Evolutionary conservation across 129 eudicot genomes (phyloP).

Genomic region (Flaveria sonorensis): DNA sequence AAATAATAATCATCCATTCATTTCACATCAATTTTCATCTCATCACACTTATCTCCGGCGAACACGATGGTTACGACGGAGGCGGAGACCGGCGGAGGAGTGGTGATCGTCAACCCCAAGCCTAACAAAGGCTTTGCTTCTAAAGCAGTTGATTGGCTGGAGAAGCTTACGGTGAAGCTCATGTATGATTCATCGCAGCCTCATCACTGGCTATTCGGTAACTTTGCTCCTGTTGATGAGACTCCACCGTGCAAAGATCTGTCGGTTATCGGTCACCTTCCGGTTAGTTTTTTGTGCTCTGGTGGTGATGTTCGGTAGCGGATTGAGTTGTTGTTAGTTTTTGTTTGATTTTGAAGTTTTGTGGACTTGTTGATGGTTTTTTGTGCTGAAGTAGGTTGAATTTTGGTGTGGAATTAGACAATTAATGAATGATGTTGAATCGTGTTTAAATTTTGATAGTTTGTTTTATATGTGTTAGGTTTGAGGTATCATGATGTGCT

Average conservation of each 20-base stretch:
- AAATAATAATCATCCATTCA: too few species aligned
- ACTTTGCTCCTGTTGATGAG: conserved; percentile 85
- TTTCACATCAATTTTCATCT: background rate
- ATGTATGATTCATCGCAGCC: conserved; percentile 60
- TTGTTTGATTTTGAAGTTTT: background rate
- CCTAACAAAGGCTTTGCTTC: conserved; percentile 66
- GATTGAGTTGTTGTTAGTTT: background rate
- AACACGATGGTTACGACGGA: conserved; percentile 22
- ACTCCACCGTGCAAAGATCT: conserved; percentile 78
- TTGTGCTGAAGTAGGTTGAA: background rate
- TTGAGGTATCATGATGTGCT: background rate
- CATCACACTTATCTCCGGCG: background rate
- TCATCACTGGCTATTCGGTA: conserved; percentile 73
- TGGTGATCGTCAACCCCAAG: conserved; percentile 75
- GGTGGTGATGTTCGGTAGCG: background rate
- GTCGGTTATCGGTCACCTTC: conserved; percentile 67
- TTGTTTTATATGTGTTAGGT: background rate
- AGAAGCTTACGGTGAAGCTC: conserved; percentile 53
- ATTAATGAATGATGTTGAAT: conserved; percentile 2
- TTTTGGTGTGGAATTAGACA: background rate
- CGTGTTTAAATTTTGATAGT: background rate
- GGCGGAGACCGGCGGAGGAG: conserved; percentile 44
- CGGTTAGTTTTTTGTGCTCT: conserved; percentile 51
- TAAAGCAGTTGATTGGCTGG: conserved; percentile 77
- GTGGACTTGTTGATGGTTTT: background rate